These are phyloP conservation scores for Cubamyces sp. DNA, from an alignment of 768 basidiomycete genomes.

Conservation along the genomic window DNA sequence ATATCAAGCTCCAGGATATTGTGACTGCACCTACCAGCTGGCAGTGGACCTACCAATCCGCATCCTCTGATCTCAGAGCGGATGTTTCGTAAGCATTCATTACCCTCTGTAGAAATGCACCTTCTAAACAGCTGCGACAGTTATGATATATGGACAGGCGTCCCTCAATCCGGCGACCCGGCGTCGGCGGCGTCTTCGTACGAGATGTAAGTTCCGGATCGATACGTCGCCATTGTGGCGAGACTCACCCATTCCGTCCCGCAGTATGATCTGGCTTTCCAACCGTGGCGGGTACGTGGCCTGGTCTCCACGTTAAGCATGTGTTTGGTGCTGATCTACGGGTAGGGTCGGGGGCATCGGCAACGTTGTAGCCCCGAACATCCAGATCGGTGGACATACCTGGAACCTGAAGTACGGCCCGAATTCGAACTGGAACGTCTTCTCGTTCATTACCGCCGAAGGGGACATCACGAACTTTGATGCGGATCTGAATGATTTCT, in stretches of 20 bases:
- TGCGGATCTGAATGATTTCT: conserved; percentile 57
- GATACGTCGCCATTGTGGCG: background rate
- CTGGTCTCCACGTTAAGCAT: background rate
- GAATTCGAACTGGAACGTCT: conserved; percentile 58
- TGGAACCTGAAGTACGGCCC: conserved; percentile 64
- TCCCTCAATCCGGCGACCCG: conserved; percentile 45
- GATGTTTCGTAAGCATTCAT: conserved; percentile 50
- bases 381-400: conserved; percentile 49
- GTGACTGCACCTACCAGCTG: conserved; percentile 52
- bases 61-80: conserved; percentile 51
- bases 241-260: background rate
- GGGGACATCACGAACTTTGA: conserved; percentile 55
- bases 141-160: conserved; percentile 61
- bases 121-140: conserved; percentile 25
- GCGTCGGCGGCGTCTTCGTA: conserved; percentile 52
- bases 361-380: conserved; percentile 49
- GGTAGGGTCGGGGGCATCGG: conserved; percentile 43
- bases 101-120: no score
- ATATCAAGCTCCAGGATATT: conserved; percentile 45
- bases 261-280: conserved; percentile 60
- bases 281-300: conserved; percentile 52
- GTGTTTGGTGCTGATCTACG: no score
- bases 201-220: conserved; percentile 41
- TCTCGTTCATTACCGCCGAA: conserved; percentile 54
- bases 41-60: conserved; percentile 52